Percentiles rank a stretch among this genome's conserved stretches.
Evolutionary conservation across 2,329 filamentous ascomycete genomes (phyloP).

Genomic region (Alternaria metachromatica): DNA sequence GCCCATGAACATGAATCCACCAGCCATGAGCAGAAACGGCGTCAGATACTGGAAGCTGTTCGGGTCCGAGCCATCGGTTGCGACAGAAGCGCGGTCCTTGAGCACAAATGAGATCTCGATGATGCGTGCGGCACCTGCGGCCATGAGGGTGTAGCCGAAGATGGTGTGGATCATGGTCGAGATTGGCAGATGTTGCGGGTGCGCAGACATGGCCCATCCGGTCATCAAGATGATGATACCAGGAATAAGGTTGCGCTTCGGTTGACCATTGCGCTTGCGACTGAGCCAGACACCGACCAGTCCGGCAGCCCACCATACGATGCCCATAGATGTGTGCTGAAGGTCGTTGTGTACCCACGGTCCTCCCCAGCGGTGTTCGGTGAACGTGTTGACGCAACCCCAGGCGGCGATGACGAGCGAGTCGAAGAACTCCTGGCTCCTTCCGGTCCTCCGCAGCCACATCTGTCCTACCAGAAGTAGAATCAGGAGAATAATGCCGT

Average conservation of each 20-base stretch:
- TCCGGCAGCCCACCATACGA: slow-evolving; percentile 97
- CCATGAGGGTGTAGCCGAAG: slow-evolving; percentile 97
- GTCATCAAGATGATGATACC: slow-evolving; percentile 90
- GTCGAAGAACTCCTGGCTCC: slow-evolving; percentile 97
- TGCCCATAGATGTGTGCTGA: slow-evolving; percentile 99
- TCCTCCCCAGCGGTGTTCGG: slow-evolving; percentile 91
- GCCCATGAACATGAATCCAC: slow-evolving; percentile 96
- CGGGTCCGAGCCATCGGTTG: slow-evolving; percentile 71
- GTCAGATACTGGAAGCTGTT: slow-evolving; percentile 77
- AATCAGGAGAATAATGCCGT: slow-evolving; percentile 86
- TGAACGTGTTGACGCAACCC: slow-evolving; percentile 98
- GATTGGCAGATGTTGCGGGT: slow-evolving; percentile 82
- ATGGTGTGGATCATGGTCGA: slow-evolving; percentile 87
- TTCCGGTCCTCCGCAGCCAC: slow-evolving; percentile 81
- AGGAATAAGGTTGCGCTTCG: slow-evolving; percentile 91
- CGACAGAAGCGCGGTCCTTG: slow-evolving; percentile 70
- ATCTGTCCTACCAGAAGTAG: slow-evolving; percentile 85
- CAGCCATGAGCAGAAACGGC: slow-evolving; percentile 81
- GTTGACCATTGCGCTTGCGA: slow-evolving; percentile 78
- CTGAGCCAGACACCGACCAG: slow-evolving; percentile 92
- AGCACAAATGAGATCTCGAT: slow-evolving; percentile 92
- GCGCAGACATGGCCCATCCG: slow-evolving; percentile 93
- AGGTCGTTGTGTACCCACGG: slow-evolving; percentile 92
- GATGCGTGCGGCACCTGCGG: slow-evolving; percentile 79
- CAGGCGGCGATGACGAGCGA: slow-evolving; percentile 88